Base-by-base conservation (phyloP, 2,329 filamentous ascomycete genomes). In the Ceratocystis alfenasii region DNA sequence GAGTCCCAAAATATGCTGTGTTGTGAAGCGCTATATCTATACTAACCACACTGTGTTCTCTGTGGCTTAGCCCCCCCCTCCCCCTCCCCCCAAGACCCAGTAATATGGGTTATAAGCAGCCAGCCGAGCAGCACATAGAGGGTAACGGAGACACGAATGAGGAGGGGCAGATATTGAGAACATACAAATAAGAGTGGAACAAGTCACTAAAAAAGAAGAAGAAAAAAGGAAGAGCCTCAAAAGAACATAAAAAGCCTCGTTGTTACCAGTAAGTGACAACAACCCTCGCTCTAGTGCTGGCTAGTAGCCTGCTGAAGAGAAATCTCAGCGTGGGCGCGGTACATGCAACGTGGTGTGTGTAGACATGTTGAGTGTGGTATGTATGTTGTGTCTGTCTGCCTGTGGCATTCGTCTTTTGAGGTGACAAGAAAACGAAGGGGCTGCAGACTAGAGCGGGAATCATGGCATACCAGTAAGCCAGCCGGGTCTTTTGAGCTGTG, bases 1-100 rank as follows among this genome's bases (percentile, higher is more conserved):
- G n/a, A n/a, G n/a, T 20, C 46, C 46, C 46, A 50, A 22, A n/a
- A 50, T 57, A 28, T 57, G 50, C 50, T 57, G 50, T 57, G 25
- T 25, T 57, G 22, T 57, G 50, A 12, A 17, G 50, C 50, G 50
- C 50, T 57, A 28, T 28, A 20, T 28, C 33, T 36, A 36, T 10
- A 36, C 33, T 36, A 36, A 8, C 33, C 7, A 36, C 33, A 36
- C 33, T 36, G 33, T 57, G 50, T 57, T 25, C 25, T 28, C 22
- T 30, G 50, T 57, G 50, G 50, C 50, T 57, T 57, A 15, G 50
- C 8, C 50, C 25, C 15, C 15, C 30, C 33, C 8, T 3, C 33
- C 33, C 33, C 8, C 33, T 22, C 22, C 22, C 22, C 2, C 33
- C 33, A 36, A 36, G 50, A 20, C 50, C 50, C 50, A 57, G 50